phyloP scores from a whole-genome alignment of 768 basidiomycete genomes.

The Tylopilus plumbeoviolaceoides region DNA sequence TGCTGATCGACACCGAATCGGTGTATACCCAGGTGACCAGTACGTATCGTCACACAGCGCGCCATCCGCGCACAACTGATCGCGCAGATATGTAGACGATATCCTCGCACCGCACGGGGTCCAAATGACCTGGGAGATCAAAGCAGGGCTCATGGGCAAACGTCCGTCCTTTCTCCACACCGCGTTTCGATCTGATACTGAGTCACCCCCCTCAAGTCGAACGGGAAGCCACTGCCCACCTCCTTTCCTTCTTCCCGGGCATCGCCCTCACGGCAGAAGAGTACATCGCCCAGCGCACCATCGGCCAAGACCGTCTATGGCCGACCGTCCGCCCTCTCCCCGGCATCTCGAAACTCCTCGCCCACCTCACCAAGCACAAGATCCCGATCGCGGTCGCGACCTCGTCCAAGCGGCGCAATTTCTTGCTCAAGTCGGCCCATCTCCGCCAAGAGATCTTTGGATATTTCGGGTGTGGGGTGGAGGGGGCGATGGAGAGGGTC shows the following conservation, averaged over 20 bases:
- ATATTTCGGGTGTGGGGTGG: constrained; percentile 21
- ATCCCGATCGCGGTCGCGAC: constrained; percentile 84
- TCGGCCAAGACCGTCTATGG: constrained; percentile 62
- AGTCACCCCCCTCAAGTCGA: constrained; percentile 50
- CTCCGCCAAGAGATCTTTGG: constrained; percentile 53
- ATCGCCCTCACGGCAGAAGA: constrained; percentile 60
- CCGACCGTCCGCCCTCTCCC: constrained; percentile 69
- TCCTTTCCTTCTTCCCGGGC: constrained; percentile 74
- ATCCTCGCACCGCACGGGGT: constrained; percentile 70
- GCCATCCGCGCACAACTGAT: neutral
- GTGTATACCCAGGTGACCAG: constrained; percentile 79
- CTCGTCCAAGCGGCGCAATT: constrained; percentile 63
- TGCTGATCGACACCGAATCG: constrained; percentile 73
- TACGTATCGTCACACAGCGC: constrained; percentile 31
- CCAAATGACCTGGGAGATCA: constrained; percentile 85
- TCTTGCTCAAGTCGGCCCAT: constrained; percentile 62
- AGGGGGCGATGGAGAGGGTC: constrained; percentile 41
- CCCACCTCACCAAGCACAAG: constrained; percentile 60
- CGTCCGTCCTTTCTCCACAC: constrained; percentile 38
- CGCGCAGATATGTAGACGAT: constrained; percentile 44
- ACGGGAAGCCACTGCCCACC: constrained; percentile 55
- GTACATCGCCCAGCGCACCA: constrained; percentile 55
- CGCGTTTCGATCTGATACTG: neutral
- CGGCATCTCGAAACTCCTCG: constrained; percentile 64
- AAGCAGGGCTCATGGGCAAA: constrained; percentile 87